These are phyloP conservation scores for Hanseniaspora lachancei DNA, from an alignment of 805 yeast genomes.

Conservation along the genomic window DNA sequence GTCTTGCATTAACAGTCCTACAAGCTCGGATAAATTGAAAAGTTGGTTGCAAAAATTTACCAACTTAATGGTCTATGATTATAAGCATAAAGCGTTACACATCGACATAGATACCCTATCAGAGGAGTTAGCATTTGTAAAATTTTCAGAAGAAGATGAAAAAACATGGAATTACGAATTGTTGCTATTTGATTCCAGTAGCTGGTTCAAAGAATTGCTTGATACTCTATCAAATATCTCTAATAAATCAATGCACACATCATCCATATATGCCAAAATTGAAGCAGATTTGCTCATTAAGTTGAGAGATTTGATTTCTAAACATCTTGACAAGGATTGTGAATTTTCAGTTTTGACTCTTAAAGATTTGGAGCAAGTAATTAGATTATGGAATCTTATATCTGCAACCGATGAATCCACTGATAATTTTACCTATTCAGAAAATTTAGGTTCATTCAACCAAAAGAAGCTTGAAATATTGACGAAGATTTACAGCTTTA, in stretches of 20 bases:
- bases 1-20: not conserved
- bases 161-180: not conserved
- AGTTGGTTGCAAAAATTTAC: slow-evolving; percentile 5
- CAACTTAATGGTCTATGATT: slow-evolving; percentile 2
- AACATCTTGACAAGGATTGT: not conserved
- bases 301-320: not conserved
- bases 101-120: not conserved
- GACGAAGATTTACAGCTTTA: not conserved
- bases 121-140: not conserved
- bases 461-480: not conserved
- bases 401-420: no score
- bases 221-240: not conserved
- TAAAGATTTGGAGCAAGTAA: not conserved
- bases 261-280: not conserved
- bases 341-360: not conserved
- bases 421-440: no score
- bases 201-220: not conserved
- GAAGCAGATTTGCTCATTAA: not conserved
- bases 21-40: not conserved
- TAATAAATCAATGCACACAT: not conserved
- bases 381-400: no score
- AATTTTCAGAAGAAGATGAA: not conserved
- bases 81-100: not conserved
- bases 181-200: not conserved
- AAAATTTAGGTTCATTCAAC: not conserved